These are phyloP conservation scores for Talaromyces marneffei DNA, from an alignment of 2,329 filamentous ascomycete species.

Conservation along the genomic window DNA sequence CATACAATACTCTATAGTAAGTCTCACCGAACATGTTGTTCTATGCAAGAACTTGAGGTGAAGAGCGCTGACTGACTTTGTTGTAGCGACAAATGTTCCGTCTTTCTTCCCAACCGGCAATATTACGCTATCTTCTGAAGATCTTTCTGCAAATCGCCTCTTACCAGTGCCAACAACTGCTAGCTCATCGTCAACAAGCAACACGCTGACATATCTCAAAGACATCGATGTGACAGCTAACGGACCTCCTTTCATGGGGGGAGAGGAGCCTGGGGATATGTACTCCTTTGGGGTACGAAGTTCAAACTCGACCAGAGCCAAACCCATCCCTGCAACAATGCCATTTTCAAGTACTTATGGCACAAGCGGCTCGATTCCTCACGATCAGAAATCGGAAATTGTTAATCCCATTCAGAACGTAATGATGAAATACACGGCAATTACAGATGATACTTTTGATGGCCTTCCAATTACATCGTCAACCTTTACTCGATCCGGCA, in stretches of 20 bases:
- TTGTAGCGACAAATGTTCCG: conserved; percentile 23
- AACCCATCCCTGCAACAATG: background rate
- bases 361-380: background rate
- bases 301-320: background rate
- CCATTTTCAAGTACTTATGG: background rate
- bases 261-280: background rate
- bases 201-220: conserved; percentile 9
- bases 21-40: conserved; percentile 16
- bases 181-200: conserved; percentile 17
- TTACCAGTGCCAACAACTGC: conserved; percentile 32
- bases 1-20: conserved; percentile 26
- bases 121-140: conserved; percentile 21
- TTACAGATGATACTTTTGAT: background rate
- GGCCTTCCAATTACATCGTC: background rate
- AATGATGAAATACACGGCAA: background rate
- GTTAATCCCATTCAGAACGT: background rate
- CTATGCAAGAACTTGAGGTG: background rate
- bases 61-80: conserved; percentile 22
- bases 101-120: conserved; percentile 22
- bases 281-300: background rate
- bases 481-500: background rate
- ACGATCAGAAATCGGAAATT: background rate
- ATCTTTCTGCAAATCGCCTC: conserved; percentile 27
- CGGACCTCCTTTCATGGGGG: background rate
- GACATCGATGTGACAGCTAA: background rate